Conservation (phyloP, 441 rosid species). For the Geranium incanum region DNA sequence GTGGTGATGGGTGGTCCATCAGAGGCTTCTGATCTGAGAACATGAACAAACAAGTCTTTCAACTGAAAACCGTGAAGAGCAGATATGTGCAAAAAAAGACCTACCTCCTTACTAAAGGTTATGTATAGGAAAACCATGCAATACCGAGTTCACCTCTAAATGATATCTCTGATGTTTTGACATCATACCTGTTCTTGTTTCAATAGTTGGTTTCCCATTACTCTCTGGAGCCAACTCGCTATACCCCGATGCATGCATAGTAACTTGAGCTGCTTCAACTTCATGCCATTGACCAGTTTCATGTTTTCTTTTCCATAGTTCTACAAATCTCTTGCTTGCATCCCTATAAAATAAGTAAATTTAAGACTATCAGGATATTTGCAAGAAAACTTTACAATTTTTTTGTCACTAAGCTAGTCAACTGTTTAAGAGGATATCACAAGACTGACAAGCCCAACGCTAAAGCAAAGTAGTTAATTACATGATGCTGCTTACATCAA, state of each 20-base stretch:
- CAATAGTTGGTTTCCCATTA: conserved; percentile 40
- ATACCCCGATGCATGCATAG: conserved; percentile 55
- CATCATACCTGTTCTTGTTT: conserved; percentile 33
- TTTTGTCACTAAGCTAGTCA: not conserved
- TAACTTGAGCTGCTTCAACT: conserved; percentile 66
- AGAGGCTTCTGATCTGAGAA: conserved; percentile 55
- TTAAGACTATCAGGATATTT: conserved; percentile 18
- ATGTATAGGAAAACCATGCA: not conserved
- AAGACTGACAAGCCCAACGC: not conserved
- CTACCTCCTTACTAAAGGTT: not conserved
- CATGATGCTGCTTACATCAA: conserved; percentile 46
- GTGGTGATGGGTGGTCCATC: conserved; percentile 45
- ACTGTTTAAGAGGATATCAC: not conserved
- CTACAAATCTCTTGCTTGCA: conserved; percentile 67
- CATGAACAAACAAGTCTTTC: conserved; percentile 10
- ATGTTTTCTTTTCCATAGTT: conserved; percentile 90
- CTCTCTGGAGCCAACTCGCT: conserved; percentile 40
- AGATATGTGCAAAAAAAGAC: not conserved
- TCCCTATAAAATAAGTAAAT: conserved; percentile 49
- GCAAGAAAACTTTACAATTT: not conserved
- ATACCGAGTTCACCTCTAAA: not conserved
- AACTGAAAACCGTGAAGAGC: conserved; percentile 11
- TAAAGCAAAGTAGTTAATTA: not conserved
- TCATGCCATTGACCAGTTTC: conserved; percentile 94
- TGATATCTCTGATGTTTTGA: conserved; percentile 12